Evolutionary conservation across 139 green algal species (phyloP), one percentile per base, ranked within the genome.

Genomic region (Coelastrella sp.): DNA sequence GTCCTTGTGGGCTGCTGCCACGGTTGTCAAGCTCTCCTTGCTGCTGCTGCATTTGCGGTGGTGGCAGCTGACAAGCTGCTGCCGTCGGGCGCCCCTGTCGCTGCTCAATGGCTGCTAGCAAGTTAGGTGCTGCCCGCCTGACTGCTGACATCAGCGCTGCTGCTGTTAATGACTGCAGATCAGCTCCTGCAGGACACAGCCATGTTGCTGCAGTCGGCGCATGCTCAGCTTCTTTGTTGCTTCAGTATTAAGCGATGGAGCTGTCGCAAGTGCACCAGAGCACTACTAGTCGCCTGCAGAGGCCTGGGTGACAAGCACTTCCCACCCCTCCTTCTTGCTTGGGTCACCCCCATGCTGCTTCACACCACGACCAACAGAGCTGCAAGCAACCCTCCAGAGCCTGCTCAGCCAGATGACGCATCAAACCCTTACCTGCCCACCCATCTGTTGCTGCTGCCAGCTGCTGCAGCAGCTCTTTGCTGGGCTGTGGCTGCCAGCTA

Each of bases 151-250:
- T 73, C 60, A 97, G 91, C 5, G 95, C 96, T 5, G 91, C 92
- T 3, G 92, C 91, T 74, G 92, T 94, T 3, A 98, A 93, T 2
- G 94, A 94, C 16, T 93, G 85, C 60, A 98, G 92, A 91, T 98
- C 96, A 2, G 96, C 96, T 20, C 96, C 61, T 71, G 0, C 8
- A 71, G 32, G 32, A 47, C 32, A 47, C 32, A 47, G 32, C 32
- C 32, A 47, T 47, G 32, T 47, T 47, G 32, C 1, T 47, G 32
- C 32, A 47, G 32, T 47, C 1, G 32, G 32, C 32, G 1, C 32
- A 47, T 47, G 32, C 32, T 47, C 32, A 47, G 32, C 32, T 47
- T 47, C 32, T 47, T 47, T 47, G 32, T 47, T 47, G 32, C 32
- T 47, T 47, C 32, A n/a, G n/a, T n/a, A n/a, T 47, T 47, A 47